Evolutionary conservation across 371 early-diverging fungal species (phyloP).

Genomic region (Amoeboaphelidium occidentale): DNA sequence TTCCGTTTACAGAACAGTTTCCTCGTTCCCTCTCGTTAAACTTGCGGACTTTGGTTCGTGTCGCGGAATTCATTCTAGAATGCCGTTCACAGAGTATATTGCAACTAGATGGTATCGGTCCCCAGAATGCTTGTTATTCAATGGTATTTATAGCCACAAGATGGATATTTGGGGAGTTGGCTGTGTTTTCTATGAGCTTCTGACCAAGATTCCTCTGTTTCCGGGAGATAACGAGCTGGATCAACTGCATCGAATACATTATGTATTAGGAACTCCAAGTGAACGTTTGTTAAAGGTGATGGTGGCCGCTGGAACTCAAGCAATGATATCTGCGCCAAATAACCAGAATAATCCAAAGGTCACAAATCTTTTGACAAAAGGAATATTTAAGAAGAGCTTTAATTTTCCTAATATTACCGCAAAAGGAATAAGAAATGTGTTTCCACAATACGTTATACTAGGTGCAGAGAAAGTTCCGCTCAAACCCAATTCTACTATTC

Average conservation of each 20-base stretch:
- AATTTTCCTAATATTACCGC: not conserved
- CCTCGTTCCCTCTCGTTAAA: slow-evolving; percentile 21
- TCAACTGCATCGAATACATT: slow-evolving; percentile 36
- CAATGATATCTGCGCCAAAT: not conserved
- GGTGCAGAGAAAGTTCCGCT: not conserved
- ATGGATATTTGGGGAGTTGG: slow-evolving; percentile 40
- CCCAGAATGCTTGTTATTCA: slow-evolving; percentile 31
- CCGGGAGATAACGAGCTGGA: slow-evolving; percentile 41
- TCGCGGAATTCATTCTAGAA: slow-evolving; percentile 28
- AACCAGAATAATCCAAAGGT: not conserved
- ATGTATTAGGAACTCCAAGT: slow-evolving; percentile 32
- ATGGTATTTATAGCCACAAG: slow-evolving; percentile 25
- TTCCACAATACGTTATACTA: not conserved
- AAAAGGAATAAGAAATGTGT: not conserved
- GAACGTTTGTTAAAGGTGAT: slow-evolving; percentile 18
- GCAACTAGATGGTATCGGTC: slow-evolving; percentile 37
- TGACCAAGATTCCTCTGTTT: slow-evolving; percentile 27
- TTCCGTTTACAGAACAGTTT: slow-evolving; percentile 22
- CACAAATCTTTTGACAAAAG: no score
- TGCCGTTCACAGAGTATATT: slow-evolving; percentile 34
- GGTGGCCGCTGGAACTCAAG: slow-evolving; percentile 5
- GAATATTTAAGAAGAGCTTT: not conserved
- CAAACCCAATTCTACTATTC: not conserved
- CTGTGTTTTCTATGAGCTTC: slow-evolving; percentile 32
- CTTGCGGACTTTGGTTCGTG: slow-evolving; percentile 44